phyloP scores from a whole-genome alignment of 495 filamentous ascomycete species.

The Pyronema domesticum region DNA sequence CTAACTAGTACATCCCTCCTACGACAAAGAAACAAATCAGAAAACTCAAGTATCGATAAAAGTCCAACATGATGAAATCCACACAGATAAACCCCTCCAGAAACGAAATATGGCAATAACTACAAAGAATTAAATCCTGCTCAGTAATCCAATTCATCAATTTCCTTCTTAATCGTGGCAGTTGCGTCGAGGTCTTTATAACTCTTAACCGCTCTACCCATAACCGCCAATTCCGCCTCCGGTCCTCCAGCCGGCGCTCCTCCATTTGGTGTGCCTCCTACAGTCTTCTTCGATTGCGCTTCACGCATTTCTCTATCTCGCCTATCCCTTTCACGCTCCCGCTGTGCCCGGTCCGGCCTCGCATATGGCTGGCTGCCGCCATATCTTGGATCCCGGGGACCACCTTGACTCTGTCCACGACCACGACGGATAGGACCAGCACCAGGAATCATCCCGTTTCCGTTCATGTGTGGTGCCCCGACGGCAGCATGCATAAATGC shows the following conservation, averaged over 20 bases:
- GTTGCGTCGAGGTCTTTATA: conserved; percentile 92
- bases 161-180: conserved; percentile 36
- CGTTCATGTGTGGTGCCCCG: conserved; percentile 10
- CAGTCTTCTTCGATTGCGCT: conserved; percentile 25
- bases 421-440: conserved; percentile 29
- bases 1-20: no score
- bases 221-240: conserved; percentile 53
- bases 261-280: conserved; percentile 28
- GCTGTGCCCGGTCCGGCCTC: conserved; percentile 35
- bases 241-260: conserved; percentile 40
- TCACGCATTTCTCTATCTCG: conserved; percentile 24
- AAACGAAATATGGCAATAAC: background rate
- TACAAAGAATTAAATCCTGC: background rate
- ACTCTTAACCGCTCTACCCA: conserved; percentile 78
- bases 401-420: conserved; percentile 9
- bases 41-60: no score
- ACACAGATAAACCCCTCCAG: no score
- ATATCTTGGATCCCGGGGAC: conserved; percentile 29
- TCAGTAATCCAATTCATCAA: conserved; percentile 42
- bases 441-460: conserved; percentile 12
- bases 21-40: no score
- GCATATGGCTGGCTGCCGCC: conserved; percentile 24
- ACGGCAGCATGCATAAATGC: conserved; percentile 12
- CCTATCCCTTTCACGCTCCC: conserved; percentile 19
- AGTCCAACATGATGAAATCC: no score